Conservation (phyloP, 75 land plant species). For the Picea glauca region DNA sequence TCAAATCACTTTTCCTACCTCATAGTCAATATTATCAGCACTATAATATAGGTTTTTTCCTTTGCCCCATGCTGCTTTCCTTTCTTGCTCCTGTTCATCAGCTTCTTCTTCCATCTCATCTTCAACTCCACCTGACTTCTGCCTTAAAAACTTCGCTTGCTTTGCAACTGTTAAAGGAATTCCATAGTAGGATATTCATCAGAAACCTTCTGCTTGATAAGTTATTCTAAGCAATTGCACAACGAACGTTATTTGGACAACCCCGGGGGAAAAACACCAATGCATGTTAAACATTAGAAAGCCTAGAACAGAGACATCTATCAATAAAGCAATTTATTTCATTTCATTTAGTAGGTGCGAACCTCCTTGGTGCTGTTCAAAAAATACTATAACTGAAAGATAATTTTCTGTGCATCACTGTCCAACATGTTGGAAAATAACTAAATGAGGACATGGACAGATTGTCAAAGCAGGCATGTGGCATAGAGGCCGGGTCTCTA, state of each 20-base stretch:
- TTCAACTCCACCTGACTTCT: conserved; percentile 60
- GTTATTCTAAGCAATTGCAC: not conserved
- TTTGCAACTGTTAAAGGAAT: conserved; percentile 46
- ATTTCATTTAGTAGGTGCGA: too few relatives aligned
- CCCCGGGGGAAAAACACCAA: not conserved
- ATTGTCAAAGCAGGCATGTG: too few relatives aligned
- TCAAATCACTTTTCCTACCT: conserved; percentile 28
- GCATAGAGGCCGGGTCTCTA: too few relatives aligned
- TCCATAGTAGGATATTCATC: not conserved
- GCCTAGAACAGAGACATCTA: not conserved
- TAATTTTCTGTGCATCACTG: too few relatives aligned
- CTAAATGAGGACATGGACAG: too few relatives aligned
- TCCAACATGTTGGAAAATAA: too few relatives aligned
- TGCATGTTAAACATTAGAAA: not conserved
- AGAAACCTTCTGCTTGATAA: not conserved
- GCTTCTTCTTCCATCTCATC: conserved; percentile 62
- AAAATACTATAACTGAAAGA: too few relatives aligned
- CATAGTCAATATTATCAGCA: conserved; percentile 78
- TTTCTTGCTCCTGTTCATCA: conserved; percentile 54
- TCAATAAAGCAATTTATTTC: too few relatives aligned
- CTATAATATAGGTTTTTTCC: conserved; percentile 52
- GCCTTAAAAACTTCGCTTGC: conserved; percentile 61
- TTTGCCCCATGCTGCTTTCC: conserved; percentile 60
- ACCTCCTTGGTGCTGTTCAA: too few relatives aligned
- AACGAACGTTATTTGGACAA: not conserved